phyloP scores from a whole-genome alignment of 2,329 filamentous ascomycete genomes.

The Scedosporium dehoogii region DNA sequence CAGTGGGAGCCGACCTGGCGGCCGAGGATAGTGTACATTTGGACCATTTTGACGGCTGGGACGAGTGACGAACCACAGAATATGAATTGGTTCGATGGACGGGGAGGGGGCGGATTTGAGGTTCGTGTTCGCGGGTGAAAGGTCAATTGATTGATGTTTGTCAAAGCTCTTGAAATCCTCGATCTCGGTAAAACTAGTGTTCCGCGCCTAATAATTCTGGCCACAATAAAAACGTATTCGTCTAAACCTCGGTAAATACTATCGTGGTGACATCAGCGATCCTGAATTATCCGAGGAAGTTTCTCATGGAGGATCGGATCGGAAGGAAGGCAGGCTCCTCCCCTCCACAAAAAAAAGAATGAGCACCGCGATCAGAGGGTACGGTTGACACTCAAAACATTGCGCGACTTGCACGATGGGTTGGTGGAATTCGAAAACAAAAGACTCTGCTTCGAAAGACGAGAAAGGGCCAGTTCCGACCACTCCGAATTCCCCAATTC shows the following conservation, averaged over 20 bases:
- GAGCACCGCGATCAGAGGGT: too few relatives aligned
- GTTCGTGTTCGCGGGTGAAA: not conserved
- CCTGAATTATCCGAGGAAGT: too few relatives aligned
- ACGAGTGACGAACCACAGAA: not conserved
- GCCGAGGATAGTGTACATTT: slow-evolving; percentile 45
- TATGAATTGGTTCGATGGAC: not conserved
- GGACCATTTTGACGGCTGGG: slow-evolving; percentile 10
- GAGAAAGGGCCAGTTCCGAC: not conserved
- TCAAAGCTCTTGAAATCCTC: slow-evolving; percentile 3
- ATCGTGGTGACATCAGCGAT: too few relatives aligned
- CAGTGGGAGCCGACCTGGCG: slow-evolving; percentile 52
- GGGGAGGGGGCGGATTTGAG: not conserved
- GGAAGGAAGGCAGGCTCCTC: too few relatives aligned
- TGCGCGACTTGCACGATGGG: not conserved
- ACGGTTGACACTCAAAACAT: too few relatives aligned
- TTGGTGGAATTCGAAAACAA: slow-evolving; percentile 1
- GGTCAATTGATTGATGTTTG: not conserved
- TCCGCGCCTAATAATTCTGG: not conserved
- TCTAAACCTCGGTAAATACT: not conserved
- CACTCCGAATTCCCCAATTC: not conserved
- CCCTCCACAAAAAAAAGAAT: too few relatives aligned
- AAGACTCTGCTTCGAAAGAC: not conserved
- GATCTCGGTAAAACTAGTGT: not conserved
- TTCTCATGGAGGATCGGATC: too few relatives aligned
- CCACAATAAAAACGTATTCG: not conserved